Conservation (phyloP, 345 rosid species). For the Eucalyptus shirleyi region DNA sequence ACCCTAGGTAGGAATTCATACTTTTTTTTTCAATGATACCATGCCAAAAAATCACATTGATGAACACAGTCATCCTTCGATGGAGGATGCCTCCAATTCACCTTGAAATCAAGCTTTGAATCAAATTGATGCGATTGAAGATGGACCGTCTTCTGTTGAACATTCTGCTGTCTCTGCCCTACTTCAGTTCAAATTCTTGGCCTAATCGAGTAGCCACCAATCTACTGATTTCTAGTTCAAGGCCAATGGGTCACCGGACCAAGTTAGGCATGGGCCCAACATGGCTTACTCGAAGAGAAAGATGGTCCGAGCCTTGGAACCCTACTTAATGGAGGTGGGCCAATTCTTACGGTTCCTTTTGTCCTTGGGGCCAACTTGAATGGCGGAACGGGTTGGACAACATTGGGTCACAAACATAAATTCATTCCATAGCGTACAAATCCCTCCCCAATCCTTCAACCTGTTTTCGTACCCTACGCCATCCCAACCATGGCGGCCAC, state of each 20-base stretch:
- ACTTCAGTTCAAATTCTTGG: not conserved
- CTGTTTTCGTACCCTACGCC: rapidly evolving
- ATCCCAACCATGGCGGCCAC: not conserved
- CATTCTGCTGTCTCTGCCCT: not conserved
- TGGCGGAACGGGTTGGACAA: no score
- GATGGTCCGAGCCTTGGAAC: rapidly evolving
- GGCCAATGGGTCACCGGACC: not conserved
- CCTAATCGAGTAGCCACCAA: not conserved
- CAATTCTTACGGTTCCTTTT: not conserved
- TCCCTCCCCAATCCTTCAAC: not conserved
- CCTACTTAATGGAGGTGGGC: not conserved
- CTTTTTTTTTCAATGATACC: not conserved
- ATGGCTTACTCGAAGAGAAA: not conserved
- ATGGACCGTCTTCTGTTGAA: not conserved
- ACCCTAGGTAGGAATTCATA: not conserved
- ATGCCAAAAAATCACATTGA: not conserved
- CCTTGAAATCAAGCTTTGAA: rapidly evolving
- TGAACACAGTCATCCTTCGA: no score
- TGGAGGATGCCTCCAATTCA: not conserved
- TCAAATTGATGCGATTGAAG: not conserved
- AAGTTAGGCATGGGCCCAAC: not conserved
- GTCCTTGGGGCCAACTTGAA: not conserved
- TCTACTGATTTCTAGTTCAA: not conserved
- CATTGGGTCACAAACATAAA: not conserved
- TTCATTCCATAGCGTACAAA: not conserved